Percentiles rank a stretch among this genome's conserved stretches.
Conservation (phyloP, 129 eudicot species). For the Saussurea involucrata region DNA sequence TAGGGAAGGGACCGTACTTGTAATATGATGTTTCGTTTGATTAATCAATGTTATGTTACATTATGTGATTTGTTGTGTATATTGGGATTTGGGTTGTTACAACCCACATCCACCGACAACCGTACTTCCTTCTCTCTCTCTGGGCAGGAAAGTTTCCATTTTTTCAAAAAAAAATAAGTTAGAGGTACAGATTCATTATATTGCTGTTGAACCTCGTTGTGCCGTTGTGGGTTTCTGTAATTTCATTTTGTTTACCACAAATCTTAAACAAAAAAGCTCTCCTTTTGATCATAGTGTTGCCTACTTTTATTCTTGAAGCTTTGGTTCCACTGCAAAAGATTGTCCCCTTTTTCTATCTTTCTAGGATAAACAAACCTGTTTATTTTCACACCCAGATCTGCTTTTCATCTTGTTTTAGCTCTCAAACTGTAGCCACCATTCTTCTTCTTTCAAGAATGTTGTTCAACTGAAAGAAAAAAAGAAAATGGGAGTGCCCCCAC, state of each 20-base stretch:
- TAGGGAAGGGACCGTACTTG: too few species aligned
- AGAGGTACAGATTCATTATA: slow-evolving; percentile 1
- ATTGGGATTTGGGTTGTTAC: too few species aligned
- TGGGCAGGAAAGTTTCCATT: background rate
- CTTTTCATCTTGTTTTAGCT: slow-evolving; percentile 10
- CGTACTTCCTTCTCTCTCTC: background rate
- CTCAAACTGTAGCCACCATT: background rate
- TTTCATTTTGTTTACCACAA: slow-evolving; percentile 17
- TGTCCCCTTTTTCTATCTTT: background rate
- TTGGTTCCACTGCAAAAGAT: slow-evolving; percentile 9
- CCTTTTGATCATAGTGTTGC: slow-evolving; percentile 8
- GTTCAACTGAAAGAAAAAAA: too few species aligned
- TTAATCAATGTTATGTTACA: too few species aligned
- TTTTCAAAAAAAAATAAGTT: background rate
- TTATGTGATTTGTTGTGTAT: too few species aligned
- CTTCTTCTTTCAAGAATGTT: slow-evolving; percentile 12
- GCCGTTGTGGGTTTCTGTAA: slow-evolving; percentile 21
- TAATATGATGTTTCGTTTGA: too few species aligned
- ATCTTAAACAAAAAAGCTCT: background rate
- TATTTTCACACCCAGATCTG: slow-evolving; percentile 44
- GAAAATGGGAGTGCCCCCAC: too few species aligned
- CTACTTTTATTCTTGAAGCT: slow-evolving; percentile 10
- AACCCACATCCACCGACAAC: slow-evolving; percentile 4
- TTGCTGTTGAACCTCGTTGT: slow-evolving; percentile 14
- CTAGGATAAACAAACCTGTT: background rate